These are phyloP conservation scores for Metschnikowia similis DNA, from an alignment of 805 yeast genomes.

Conservation along the genomic window DNA sequence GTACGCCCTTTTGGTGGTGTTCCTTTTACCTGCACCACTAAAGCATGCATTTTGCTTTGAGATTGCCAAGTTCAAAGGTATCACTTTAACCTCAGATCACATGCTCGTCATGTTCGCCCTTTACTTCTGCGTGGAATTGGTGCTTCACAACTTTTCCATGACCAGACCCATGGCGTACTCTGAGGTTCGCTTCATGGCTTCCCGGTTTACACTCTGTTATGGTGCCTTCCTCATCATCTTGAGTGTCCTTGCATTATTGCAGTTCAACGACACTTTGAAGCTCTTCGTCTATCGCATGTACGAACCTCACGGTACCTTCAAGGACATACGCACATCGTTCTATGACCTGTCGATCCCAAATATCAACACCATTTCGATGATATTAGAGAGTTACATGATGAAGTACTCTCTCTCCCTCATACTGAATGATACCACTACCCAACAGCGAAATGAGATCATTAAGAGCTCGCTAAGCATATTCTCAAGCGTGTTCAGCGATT, in stretches of 20 bases:
- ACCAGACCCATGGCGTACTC: not conserved
- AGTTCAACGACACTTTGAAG: conserved; percentile 10
- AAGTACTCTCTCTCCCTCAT: conserved; percentile 9
- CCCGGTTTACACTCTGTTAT: conserved; percentile 8
- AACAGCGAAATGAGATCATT: not conserved
- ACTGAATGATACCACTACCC: not conserved
- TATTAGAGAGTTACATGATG: conserved; percentile 11
- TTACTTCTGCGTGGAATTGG: conserved; percentile 5
- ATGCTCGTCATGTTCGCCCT: conserved; percentile 15
- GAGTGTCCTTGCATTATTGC: conserved; percentile 1
- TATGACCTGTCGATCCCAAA: conserved; percentile 7
- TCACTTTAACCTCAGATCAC: conserved; percentile 25
- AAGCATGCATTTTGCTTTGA: conserved; percentile 22
- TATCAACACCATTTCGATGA: conserved; percentile 5
- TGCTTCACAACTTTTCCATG: not conserved
- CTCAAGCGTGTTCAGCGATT: conserved; percentile 5
- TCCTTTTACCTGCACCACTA: conserved; percentile 12
- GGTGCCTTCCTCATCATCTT: conserved; percentile 10
- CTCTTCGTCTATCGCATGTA: conserved; percentile 12
- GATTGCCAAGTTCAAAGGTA: conserved; percentile 4
- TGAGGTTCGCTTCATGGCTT: conserved; percentile 5
- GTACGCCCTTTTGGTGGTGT: not conserved
- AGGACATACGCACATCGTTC: conserved; percentile 1
- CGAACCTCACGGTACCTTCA: conserved; percentile 2
- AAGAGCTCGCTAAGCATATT: conserved; percentile 2